Base-by-base conservation (phyloP, 2,329 filamentous ascomycete species). In the Trichoderma oligosporum region DNA sequence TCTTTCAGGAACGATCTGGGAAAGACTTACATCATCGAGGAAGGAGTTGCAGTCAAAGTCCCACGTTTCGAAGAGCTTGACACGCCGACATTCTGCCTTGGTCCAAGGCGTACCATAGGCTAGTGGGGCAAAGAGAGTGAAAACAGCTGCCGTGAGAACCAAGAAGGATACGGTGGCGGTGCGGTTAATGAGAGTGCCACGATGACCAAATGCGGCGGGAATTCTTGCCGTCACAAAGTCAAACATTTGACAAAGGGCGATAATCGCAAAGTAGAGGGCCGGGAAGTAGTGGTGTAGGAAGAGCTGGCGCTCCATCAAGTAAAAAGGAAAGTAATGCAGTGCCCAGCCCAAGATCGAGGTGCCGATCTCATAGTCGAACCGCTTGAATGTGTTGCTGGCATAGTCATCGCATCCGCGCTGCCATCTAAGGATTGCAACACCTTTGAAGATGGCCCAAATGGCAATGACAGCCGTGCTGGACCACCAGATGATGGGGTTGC, bases 281-380 rank as follows among this genome's bases (percentile, higher is more conserved):
- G 94, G 94, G 74, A 99, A 94, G 74, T 99, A 99, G 76, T 99
- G 94, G 74, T 99, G 94, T 61, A 99, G 80, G 82, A 99, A 99
- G 33, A 99, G 85, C 75, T 99, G 94, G 66, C 94, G 91, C 70
- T 94, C 86, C 94, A 99, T 97, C 58, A 99, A 82, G 78, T 86
- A 99, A 78, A 99, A 99, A 9, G 94, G 94, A 80, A 99, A 97
- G 78, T 97, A 99, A 75, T 99, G 94, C 73, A 99, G 87, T 46
- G 89, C 91, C 94, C 94, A 99, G 64, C 89, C 94, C 7, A 99
- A 82, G 29, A 97, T 88, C 16, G 85, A 91, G 53, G 86, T 90
- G 61, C 94, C 94, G 59, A 97, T 84, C 74, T 99, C 94, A 69
- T 97, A 97, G 74, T 97, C 94, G 72, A 97, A 99, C 57, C 94